Percentiles rank a stretch among this genome's conserved stretches.
phyloP scores from a whole-genome alignment of 768 basidiomycete genomes.

The Mycena capillaripes region DNA sequence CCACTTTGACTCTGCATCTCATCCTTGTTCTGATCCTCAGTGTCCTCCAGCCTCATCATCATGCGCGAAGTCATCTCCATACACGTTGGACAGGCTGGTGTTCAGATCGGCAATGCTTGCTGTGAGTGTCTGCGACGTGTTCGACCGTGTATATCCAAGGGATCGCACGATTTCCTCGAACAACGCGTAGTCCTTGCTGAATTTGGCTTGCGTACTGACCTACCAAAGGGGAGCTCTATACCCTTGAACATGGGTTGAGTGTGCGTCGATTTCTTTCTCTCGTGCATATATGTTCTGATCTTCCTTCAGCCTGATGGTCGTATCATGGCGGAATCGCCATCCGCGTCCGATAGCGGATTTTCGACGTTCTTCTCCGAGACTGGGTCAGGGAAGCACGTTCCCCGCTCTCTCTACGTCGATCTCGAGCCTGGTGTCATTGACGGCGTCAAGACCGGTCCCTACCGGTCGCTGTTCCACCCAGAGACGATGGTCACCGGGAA shows the following conservation, averaged over 20 bases:
- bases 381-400: constrained; percentile 95
- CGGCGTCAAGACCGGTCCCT: constrained; percentile 95
- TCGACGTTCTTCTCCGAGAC: constrained; percentile 99
- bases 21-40: constrained; percentile 2
- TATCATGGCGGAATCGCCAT: constrained; percentile 81
- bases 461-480: constrained; percentile 98
- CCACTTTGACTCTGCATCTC: constrained; percentile 32
- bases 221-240: constrained; percentile 95
- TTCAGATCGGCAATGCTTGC: constrained; percentile 98
- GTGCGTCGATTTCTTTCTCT: constrained; percentile 61
- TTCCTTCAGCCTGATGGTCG: constrained; percentile 91
- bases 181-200: constrained; percentile 46
- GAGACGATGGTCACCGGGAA: constrained; percentile 99
- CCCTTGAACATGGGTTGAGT: constrained; percentile 97
- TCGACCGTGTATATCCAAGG: constrained; percentile 30
- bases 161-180: constrained; percentile 37
- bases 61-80: constrained; percentile 99
- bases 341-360: constrained; percentile 90
- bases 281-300: constrained; percentile 15
- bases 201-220: constrained; percentile 47
- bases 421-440: constrained; percentile 98
- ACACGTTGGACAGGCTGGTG: constrained; percentile 99
- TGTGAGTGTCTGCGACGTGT: constrained; percentile 72
- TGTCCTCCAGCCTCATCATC: constrained; percentile 8
- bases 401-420: constrained; percentile 97